Percentiles rank a stretch among this genome's conserved stretches.
These are phyloP conservation scores for Lizanozyma gosingica DNA, from an alignment of 1,139 yeast species.

Conservation along the genomic window DNA sequence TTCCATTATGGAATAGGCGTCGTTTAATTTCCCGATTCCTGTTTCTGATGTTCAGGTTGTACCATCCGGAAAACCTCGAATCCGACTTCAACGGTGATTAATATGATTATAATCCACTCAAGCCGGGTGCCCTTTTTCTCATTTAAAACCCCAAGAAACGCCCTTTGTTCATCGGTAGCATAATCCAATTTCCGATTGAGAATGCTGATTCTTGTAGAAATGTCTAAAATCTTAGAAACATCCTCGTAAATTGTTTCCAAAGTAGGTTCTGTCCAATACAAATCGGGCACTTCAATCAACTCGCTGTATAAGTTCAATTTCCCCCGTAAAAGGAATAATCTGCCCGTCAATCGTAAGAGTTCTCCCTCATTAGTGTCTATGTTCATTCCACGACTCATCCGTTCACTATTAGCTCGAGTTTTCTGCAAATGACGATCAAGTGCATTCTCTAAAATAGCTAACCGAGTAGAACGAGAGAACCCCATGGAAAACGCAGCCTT, in stretches of 20 bases:
- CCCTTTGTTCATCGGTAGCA: conserved; percentile 82
- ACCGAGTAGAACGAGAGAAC: conserved; percentile 72
- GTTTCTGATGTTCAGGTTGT: not conserved
- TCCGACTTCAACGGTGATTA: conserved; percentile 76
- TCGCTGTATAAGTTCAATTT: conserved; percentile 81
- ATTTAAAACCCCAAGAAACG: conserved; percentile 62
- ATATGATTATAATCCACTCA: conserved; percentile 80
- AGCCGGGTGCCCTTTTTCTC: conserved; percentile 70
- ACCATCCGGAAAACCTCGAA: conserved; percentile 53
- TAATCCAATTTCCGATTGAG: conserved; percentile 80
- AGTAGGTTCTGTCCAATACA: conserved; percentile 88
- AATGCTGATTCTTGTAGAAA: conserved; percentile 67
- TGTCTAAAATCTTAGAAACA: conserved; percentile 65
- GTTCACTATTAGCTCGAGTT: conserved; percentile 58
- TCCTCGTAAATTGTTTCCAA: conserved; percentile 66
- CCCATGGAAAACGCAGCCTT: conserved; percentile 90
- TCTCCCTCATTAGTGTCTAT: conserved; percentile 54
- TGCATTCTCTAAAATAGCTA: conserved; percentile 67
- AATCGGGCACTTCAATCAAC: conserved; percentile 83
- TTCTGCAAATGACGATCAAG: conserved; percentile 57
- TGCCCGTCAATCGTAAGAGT: conserved; percentile 62
- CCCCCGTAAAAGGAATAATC: conserved; percentile 66
- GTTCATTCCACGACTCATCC: conserved; percentile 53
- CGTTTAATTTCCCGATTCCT: no score
- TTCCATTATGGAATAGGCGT: no score